phyloP scores from a whole-genome alignment of 495 filamentous ascomycete genomes.

The Aspergillus affinis region DNA sequence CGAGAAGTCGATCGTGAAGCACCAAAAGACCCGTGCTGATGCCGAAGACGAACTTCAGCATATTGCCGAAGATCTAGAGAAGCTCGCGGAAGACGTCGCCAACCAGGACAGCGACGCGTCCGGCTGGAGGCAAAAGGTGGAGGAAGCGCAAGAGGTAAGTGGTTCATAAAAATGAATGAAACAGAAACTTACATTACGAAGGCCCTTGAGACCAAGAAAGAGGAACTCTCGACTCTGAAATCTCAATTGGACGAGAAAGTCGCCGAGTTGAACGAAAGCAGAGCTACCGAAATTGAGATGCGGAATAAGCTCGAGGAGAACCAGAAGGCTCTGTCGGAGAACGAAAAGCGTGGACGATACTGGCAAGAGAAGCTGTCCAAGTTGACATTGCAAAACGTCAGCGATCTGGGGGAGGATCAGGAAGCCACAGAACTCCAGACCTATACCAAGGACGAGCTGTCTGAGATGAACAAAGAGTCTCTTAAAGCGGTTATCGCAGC shows the following conservation, averaged over 20 bases:
- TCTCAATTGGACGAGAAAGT: slow-evolving; percentile 82
- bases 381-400: slow-evolving; percentile 71
- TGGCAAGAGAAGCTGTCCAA: slow-evolving; percentile 89
- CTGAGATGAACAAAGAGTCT: slow-evolving; percentile 85
- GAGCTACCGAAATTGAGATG: slow-evolving; percentile 95
- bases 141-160: slow-evolving; percentile 74
- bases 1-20: slow-evolving; percentile 86
- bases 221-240: slow-evolving; percentile 77
- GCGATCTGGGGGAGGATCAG: slow-evolving; percentile 62
- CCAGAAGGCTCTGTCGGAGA: slow-evolving; percentile 83
- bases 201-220: slow-evolving; percentile 74
- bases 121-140: slow-evolving; percentile 68
- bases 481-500: slow-evolving; percentile 86
- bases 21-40: slow-evolving; percentile 74
- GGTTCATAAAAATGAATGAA: background rate
- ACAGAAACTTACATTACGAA: slow-evolving; percentile 21
- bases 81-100: slow-evolving; percentile 70
- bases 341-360: slow-evolving; percentile 78
- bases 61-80: slow-evolving; percentile 67
- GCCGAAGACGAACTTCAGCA: slow-evolving; percentile 74
- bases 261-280: slow-evolving; percentile 82
- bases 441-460: slow-evolving; percentile 87
- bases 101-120: slow-evolving; percentile 74
- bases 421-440: slow-evolving; percentile 63
- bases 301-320: slow-evolving; percentile 94